Evolutionary conservation across 805 yeast genomes (phyloP).

Genomic region (Ogataea nitratoaversa): DNA sequence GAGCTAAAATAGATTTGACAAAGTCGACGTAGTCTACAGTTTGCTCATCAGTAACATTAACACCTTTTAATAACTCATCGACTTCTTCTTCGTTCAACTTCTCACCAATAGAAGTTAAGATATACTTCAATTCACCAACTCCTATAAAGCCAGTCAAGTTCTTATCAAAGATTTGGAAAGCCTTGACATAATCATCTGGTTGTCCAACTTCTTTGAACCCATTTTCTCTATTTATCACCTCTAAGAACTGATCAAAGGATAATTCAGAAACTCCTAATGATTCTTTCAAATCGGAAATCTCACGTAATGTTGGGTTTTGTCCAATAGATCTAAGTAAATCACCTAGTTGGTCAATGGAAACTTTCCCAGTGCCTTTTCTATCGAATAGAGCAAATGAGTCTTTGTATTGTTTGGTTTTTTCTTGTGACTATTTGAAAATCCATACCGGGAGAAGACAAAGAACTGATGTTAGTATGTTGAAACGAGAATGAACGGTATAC

Average conservation of each 20-base stretch:
- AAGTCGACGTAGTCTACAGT: constrained; percentile 93
- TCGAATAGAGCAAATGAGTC: constrained; percentile 97
- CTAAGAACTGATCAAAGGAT: constrained; percentile 73
- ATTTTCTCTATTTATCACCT: constrained; percentile 77
- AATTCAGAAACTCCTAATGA: constrained; percentile 35
- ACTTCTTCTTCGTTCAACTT: constrained; percentile 87
- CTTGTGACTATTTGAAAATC: not conserved
- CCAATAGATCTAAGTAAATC: constrained; percentile 96
- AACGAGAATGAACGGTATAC: no score
- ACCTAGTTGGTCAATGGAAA: constrained; percentile 79
- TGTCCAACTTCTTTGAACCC: constrained; percentile 86
- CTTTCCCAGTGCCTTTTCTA: constrained; percentile 91
- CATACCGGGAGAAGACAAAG: not conserved
- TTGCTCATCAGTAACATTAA: constrained; percentile 88
- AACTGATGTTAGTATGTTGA: not conserved
- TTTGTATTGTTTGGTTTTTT: constrained; percentile 46
- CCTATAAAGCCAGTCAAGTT: constrained; percentile 94
- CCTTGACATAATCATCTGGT: constrained; percentile 89
- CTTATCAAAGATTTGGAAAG: constrained; percentile 96
- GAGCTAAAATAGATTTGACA: constrained; percentile 89
- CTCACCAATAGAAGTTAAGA: constrained; percentile 94
- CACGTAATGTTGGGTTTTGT: constrained; percentile 94
- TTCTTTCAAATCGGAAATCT: constrained; percentile 59
- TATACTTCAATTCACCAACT: constrained; percentile 93
- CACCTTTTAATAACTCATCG: constrained; percentile 93